Conservation (phyloP, 1,139 yeast genomes). For the Pichia sp. region DNA sequence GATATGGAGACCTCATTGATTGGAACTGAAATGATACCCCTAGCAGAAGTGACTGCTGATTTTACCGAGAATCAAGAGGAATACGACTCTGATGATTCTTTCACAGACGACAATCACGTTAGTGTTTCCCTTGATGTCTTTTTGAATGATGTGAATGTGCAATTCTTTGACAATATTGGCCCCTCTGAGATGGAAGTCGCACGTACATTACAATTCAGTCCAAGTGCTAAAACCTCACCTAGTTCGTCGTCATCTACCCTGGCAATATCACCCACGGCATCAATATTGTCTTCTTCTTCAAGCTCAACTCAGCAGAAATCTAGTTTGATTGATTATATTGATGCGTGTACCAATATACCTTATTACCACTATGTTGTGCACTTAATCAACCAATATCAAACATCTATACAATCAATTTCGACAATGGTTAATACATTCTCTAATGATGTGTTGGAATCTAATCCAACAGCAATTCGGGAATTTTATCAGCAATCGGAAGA, state of each 20-base stretch:
- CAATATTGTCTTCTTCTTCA: constrained; percentile 5
- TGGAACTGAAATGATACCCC: constrained; percentile 24
- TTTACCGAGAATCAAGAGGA: constrained; percentile 14
- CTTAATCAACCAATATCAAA: constrained; percentile 22
- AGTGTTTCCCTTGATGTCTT: constrained; percentile 23
- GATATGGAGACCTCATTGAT: constrained; percentile 14
- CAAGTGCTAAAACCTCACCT: constrained; percentile 5
- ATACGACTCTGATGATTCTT: constrained; percentile 15
- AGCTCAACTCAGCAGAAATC: constrained; percentile 9
- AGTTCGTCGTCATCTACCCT: constrained; percentile 3
- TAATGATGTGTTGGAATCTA: constrained; percentile 22
- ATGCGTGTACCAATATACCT: constrained; percentile 22
- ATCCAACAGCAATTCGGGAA: constrained; percentile 25
- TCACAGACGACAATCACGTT: constrained; percentile 20
- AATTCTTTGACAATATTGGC: constrained; percentile 25
- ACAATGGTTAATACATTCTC: constrained; percentile 23
- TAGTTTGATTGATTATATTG: constrained; percentile 21
- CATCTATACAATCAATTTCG: constrained; percentile 22
- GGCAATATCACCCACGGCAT: too few relatives aligned
- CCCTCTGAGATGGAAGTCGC: constrained; percentile 22
- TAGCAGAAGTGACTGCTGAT: constrained; percentile 22
- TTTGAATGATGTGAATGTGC: constrained; percentile 23
- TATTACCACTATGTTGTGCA: constrained; percentile 24
- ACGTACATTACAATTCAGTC: constrained; percentile 5
- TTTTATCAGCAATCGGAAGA: constrained; percentile 22